Conservation (phyloP, 2,329 filamentous ascomycete genomes). For the Penicillium brevicompactum region DNA sequence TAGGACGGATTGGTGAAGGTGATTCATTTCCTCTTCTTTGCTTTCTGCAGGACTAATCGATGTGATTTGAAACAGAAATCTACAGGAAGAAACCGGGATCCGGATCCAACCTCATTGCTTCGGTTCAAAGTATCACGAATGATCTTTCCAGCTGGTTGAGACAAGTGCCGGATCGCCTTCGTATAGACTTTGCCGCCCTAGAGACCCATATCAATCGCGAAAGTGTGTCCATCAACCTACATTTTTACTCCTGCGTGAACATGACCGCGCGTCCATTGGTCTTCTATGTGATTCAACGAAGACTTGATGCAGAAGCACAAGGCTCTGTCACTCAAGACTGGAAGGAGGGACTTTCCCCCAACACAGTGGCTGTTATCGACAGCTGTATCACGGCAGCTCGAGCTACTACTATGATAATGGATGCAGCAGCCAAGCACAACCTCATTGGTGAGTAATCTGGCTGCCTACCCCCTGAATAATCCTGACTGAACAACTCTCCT, state of each 20-base stretch:
- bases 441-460: constrained; percentile 47
- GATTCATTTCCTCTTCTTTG: neutral
- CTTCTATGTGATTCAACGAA: constrained; percentile 56
- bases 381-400: constrained; percentile 55
- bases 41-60: constrained; percentile 6
- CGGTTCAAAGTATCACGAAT: constrained; percentile 55
- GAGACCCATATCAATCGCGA: constrained; percentile 50
- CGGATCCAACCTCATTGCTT: constrained; percentile 51
- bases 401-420: constrained; percentile 54
- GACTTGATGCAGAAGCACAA: constrained; percentile 42
- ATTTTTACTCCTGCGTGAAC: constrained; percentile 62
- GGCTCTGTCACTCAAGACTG: constrained; percentile 45
- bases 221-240: constrained; percentile 55
- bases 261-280: constrained; percentile 59
- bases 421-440: constrained; percentile 51
- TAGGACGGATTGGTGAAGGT: constrained; percentile 52
- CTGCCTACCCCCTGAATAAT: neutral
- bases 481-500: neutral
- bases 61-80: constrained; percentile 37
- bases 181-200: constrained; percentile 51
- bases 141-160: constrained; percentile 55
- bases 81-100: constrained; percentile 53
- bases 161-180: constrained; percentile 50
- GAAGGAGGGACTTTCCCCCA: constrained; percentile 51
- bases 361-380: constrained; percentile 55